Evolutionary conservation across 345 rosid species (phyloP).

Genomic region (Euphorbia lathyris): DNA sequence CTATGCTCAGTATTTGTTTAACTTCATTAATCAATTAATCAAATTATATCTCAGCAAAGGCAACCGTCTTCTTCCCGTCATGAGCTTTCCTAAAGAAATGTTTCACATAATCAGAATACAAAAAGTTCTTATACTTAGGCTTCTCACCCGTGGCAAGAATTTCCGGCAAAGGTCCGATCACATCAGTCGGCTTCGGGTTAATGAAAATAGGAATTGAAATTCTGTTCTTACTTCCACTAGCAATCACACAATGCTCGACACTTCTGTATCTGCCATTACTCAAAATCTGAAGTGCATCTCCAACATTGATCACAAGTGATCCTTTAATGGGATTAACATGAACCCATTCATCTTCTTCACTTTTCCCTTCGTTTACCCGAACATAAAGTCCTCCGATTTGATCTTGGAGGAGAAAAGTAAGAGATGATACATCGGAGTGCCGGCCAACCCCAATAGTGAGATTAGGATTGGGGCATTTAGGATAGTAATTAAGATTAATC

Average conservation of each 20-base stretch:
- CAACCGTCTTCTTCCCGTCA: conserved; percentile 32
- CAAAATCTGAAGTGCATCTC: conserved; percentile 1
- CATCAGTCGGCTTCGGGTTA: background rate
- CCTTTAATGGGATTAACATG: conserved; percentile 11
- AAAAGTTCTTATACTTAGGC: conserved; percentile 7
- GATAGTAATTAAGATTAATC: conserved; percentile 27
- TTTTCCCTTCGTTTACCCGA: conserved; percentile 14
- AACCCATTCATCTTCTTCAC: conserved; percentile 10
- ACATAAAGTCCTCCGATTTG: conserved; percentile 7
- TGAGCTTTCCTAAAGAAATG: conserved; percentile 39
- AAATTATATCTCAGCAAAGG: conserved; percentile 22
- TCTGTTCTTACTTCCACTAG: conserved; percentile 11
- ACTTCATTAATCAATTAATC: background rate
- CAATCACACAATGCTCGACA: conserved; percentile 13
- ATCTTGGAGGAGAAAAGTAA: background rate
- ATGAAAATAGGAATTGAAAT: conserved; percentile 2
- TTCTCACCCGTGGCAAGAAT: background rate
- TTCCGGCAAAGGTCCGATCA: background rate
- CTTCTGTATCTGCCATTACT: conserved; percentile 8
- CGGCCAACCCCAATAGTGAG: conserved; percentile 13
- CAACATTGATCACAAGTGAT: conserved; percentile 2
- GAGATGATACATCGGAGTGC: background rate
- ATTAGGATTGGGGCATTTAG: conserved; percentile 24
- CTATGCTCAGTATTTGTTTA: background rate
- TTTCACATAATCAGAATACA: conserved; percentile 26